A percentile compares a stretch with the other conserved stretches of the same genome.
Evolutionary conservation across 768 basidiomycete genomes (phyloP).

Genomic region (Phaeolepiota aurea): DNA sequence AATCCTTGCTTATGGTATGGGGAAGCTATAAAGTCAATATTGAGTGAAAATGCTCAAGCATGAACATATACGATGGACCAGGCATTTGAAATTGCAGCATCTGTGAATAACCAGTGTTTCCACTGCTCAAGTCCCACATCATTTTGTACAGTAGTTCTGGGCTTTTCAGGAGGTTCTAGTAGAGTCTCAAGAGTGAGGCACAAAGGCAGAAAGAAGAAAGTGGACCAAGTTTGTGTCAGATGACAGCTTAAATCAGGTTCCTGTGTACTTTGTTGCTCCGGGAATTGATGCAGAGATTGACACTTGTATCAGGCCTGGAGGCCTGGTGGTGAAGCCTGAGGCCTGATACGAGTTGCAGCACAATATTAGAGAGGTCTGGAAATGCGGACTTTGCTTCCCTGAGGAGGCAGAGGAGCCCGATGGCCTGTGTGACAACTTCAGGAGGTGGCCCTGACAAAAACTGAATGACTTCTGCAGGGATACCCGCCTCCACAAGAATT

Average conservation of each 20-base stretch:
- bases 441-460: constrained; percentile 88
- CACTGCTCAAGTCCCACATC: constrained; percentile 79
- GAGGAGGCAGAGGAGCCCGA: constrained; percentile 72
- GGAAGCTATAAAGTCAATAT: no score
- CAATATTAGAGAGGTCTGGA: constrained; percentile 91
- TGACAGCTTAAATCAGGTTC: no score
- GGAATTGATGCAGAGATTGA: constrained; percentile 88
- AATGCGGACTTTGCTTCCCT: constrained; percentile 92
- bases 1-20: neutral
- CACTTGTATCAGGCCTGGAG: constrained; percentile 83
- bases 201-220: no score
- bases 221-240: neutral
- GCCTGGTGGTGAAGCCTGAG: constrained; percentile 70
- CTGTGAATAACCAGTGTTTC: constrained; percentile 80
- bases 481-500: constrained; percentile 88
- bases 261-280: constrained; percentile 97
- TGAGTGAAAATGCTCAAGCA: no score
- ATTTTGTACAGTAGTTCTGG: no score
- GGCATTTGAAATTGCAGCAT: no score
- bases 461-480: constrained; percentile 93
- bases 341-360: constrained; percentile 97
- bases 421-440: constrained; percentile 78
- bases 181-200: no score
- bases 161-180: no score
- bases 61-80: no score